These are phyloP conservation scores for Corylus avellana DNA, from an alignment of 306 rosid species.

Conservation along the genomic window DNA sequence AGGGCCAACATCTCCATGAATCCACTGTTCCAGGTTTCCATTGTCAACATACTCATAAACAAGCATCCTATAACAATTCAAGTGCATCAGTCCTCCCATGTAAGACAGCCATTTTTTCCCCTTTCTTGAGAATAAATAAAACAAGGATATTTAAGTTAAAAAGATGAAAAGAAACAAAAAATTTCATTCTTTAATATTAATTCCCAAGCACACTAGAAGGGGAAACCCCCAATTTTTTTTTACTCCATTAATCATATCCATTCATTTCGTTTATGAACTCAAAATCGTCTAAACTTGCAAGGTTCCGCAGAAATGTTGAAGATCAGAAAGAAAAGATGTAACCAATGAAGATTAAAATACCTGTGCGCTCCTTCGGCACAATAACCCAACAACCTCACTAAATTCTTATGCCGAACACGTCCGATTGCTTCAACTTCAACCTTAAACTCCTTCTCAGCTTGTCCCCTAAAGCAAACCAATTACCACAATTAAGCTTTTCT, in stretches of 20 bases:
- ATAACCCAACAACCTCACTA: slow-evolving; percentile 64
- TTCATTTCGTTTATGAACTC: neutral
- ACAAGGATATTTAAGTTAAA: neutral
- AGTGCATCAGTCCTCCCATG: neutral
- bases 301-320: neutral
- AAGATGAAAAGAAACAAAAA: neutral
- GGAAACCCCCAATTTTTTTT: too few species aligned
- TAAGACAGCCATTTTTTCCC: neutral
- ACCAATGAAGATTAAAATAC: slow-evolving; percentile 23
- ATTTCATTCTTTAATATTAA: too few species aligned
- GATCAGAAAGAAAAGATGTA: neutral
- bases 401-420: slow-evolving; percentile 66
- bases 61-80: slow-evolving; percentile 49
- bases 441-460: slow-evolving; percentile 70
- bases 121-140: neutral
- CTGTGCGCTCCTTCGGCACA: slow-evolving; percentile 72
- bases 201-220: too few species aligned
- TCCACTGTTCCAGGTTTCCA: slow-evolving; percentile 68
- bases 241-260: neutral
- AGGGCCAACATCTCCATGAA: slow-evolving; percentile 64
- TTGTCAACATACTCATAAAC: slow-evolving; percentile 63
- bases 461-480: slow-evolving; percentile 45
- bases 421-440: slow-evolving; percentile 76
- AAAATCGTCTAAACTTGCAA: neutral
- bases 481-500: slow-evolving; percentile 8